These are phyloP conservation scores for Myochromella boudieri DNA, from an alignment of 768 basidiomycete species.

Conservation along the genomic window DNA sequence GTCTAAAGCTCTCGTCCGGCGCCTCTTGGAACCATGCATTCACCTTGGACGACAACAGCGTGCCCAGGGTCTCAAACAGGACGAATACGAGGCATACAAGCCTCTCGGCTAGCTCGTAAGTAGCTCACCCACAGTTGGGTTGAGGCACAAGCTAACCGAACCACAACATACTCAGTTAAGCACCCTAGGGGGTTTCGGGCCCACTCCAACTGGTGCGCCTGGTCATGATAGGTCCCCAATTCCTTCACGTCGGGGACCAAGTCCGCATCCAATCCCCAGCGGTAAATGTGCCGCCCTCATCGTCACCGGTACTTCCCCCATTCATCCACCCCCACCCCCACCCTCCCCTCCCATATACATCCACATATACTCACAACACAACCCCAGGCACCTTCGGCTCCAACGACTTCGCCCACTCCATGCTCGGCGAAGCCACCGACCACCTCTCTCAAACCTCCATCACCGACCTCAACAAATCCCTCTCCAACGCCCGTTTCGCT, in stretches of 20 bases:
- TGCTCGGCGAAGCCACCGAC: slow-evolving; percentile 48
- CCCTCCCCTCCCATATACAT: not conserved
- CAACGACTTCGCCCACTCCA: slow-evolving; percentile 76
- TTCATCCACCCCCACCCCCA: too few species aligned
- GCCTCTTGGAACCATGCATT: slow-evolving; percentile 77
- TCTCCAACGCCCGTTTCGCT: slow-evolving; percentile 65
- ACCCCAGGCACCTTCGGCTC: slow-evolving; percentile 74
- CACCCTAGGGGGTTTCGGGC: slow-evolving; percentile 84
- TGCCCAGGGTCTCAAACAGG: slow-evolving; percentile 55
- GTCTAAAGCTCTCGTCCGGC: slow-evolving; percentile 73
- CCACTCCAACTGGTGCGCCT: slow-evolving; percentile 93
- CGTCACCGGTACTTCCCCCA: slow-evolving; percentile 58
- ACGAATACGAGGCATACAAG: slow-evolving; percentile 78
- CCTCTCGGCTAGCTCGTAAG: slow-evolving; percentile 65
- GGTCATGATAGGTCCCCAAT: slow-evolving; percentile 69
- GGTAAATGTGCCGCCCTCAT: slow-evolving; percentile 78
- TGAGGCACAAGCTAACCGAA: not conserved
- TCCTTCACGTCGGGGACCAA: slow-evolving; percentile 83
- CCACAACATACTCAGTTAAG: slow-evolving; percentile 49
- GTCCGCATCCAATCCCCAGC: slow-evolving; percentile 73
- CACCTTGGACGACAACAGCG: slow-evolving; percentile 69
- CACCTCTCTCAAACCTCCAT: slow-evolving; percentile 67
- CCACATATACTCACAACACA: too few species aligned
- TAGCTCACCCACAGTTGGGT: slow-evolving; percentile 19
- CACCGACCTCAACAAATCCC: slow-evolving; percentile 77